Percentiles rank a stretch among this genome's conserved stretches.
Conservation (phyloP, 352 stramenopile species). For the Phytophthora multivora region DNA sequence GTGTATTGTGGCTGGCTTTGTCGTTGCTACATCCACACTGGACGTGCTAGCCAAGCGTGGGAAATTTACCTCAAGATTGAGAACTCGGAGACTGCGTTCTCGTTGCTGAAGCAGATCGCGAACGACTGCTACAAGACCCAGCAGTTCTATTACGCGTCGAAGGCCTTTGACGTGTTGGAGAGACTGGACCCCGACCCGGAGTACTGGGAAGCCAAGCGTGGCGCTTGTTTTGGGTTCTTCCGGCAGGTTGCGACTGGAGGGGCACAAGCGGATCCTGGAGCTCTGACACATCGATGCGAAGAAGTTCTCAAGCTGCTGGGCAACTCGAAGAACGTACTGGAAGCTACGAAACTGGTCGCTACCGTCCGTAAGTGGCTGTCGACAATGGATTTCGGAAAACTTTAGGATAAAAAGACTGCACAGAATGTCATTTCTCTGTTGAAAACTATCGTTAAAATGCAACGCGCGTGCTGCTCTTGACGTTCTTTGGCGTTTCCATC, state of each 20-base stretch:
- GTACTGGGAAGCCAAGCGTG: conserved; percentile 80
- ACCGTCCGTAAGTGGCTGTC: conserved; percentile 51
- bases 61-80: conserved; percentile 70
- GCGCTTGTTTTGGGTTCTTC: conserved; percentile 70
- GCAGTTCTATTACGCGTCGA: conserved; percentile 68
- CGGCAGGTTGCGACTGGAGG: conserved; percentile 52
- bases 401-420: too few relatives aligned
- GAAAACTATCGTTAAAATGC: neutral
- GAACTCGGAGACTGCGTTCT: conserved; percentile 48
- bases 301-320: conserved; percentile 59
- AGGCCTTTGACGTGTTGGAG: conserved; percentile 80
- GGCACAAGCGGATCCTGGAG: conserved; percentile 10
- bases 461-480: conserved; percentile 7
- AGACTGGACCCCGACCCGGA: conserved; percentile 70
- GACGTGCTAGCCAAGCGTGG: conserved; percentile 50
- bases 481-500: conserved; percentile 1
- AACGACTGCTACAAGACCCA: conserved; percentile 69
- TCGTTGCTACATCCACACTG: conserved; percentile 53
- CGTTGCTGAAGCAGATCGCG: conserved; percentile 64
- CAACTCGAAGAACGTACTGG: conserved; percentile 59
- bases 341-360: conserved; percentile 49
- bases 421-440: too few relatives aligned
- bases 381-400: neutral
- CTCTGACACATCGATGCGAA: conserved; percentile 32
- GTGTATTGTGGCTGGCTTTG: conserved; percentile 62